Conservation (phyloP, 768 basidiomycete species). For the Bullera alba region DNA sequence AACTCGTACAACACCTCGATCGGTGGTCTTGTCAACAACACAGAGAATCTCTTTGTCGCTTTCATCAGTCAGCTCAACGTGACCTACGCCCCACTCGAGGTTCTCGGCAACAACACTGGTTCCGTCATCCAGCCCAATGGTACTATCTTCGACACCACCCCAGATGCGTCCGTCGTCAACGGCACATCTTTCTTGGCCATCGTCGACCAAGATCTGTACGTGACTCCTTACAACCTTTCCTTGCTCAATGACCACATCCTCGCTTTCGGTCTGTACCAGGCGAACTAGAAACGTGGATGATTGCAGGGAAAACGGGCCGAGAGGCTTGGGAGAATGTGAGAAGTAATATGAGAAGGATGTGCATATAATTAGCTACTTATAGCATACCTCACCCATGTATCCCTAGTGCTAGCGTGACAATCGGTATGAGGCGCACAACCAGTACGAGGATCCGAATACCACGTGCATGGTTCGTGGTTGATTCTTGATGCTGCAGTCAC, state of each 20-base stretch:
- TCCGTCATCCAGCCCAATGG: slow-evolving; percentile 53
- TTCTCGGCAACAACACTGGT: slow-evolving; percentile 49
- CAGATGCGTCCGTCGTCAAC: slow-evolving; percentile 51
- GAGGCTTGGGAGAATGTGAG: too few relatives aligned
- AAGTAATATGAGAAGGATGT: too few relatives aligned
- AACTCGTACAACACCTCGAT: slow-evolving; percentile 52
- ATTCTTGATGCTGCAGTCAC: too few relatives aligned
- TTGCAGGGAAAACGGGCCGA: too few relatives aligned
- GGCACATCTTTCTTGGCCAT: slow-evolving; percentile 57
- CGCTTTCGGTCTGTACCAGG: slow-evolving; percentile 46
- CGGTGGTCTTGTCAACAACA: slow-evolving; percentile 47
- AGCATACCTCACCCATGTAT: too few relatives aligned
- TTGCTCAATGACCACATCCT: slow-evolving; percentile 54
- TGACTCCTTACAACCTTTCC: slow-evolving; percentile 57
- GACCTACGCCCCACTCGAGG: slow-evolving; percentile 54
- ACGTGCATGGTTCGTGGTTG: too few relatives aligned
- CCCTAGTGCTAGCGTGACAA: too few relatives aligned
- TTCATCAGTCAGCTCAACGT: slow-evolving; percentile 61
- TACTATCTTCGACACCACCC: slow-evolving; percentile 46
- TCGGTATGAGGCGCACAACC: too few relatives aligned
- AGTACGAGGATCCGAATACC: too few relatives aligned
- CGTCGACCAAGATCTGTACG: slow-evolving; percentile 51
- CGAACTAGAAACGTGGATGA: too few relatives aligned
- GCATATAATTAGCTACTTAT: too few relatives aligned
- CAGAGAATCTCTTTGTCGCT: slow-evolving; percentile 50